Base-by-base conservation (phyloP, 2,329 filamentous ascomycete genomes). In the Fusarium sp. region DNA sequence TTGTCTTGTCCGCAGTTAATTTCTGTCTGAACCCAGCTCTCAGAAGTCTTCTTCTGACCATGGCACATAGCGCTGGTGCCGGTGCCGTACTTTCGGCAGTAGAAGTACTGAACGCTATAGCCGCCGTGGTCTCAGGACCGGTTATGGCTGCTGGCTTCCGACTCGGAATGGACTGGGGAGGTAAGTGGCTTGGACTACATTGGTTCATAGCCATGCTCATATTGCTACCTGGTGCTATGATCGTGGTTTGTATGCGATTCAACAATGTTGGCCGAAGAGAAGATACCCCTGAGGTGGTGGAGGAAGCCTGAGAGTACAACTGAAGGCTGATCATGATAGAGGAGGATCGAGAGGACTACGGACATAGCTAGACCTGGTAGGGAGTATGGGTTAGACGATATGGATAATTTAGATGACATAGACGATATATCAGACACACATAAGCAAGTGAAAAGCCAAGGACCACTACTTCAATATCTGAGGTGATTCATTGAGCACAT, bases 11-110 rank as follows among this genome's bases (percentile, higher is more conserved):
- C 2, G 50, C 50, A 4, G 50, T 54, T 5, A 54, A 46, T 23
- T 54, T 44, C n/a, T 54, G 39, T 18, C 16, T 54, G n/a, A 54
- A 54, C 5, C 50, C 50, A 6, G 50, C 39, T 21, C 50, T 54
- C 18, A 12, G 50, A 35, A 54, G 50, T 28, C 10, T 54, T 3
- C 23, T 54, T 3, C 21, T 54, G 8, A 44, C 39, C 5, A 54
- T 54, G 39, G 50, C 50, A 3, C 29, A 46, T 8, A 35, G 24
- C 2, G n/a, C 39, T 20, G 39, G 50, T 12, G 50, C 50, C 10
- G 50, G 50, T 16, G 31, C 39, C 8, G 50, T 54, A 13, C 50
- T 54, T 46, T 37, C 50, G n/a, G 50, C 39, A 2, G 39, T 54
- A 5, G 50, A 54, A 18, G 50, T 33, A 2, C 23, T 54, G 4